These are phyloP conservation scores for Stevia rebaudiana DNA, from an alignment of 140 eudicot genomes.

Conservation along the genomic window DNA sequence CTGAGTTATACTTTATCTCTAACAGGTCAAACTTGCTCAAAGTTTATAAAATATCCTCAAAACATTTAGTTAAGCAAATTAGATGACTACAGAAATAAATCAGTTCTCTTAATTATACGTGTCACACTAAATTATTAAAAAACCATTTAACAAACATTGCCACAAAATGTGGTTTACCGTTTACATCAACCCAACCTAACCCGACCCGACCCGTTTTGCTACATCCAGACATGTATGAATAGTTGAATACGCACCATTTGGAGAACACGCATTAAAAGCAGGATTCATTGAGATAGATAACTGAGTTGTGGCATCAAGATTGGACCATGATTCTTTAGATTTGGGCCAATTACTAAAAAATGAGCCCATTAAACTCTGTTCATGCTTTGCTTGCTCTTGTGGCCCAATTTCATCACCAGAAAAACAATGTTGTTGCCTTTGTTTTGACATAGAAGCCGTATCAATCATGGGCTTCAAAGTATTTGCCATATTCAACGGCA, in stretches of 20 bases:
- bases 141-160: too few species aligned
- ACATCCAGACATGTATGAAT: background rate
- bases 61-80: background rate
- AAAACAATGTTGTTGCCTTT: too few species aligned
- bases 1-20: background rate
- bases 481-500: slow-evolving; percentile 30
- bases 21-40: background rate
- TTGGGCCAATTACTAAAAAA: slow-evolving; percentile 54
- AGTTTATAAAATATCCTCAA: background rate
- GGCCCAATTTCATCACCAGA: too few species aligned
- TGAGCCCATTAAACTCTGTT: slow-evolving; percentile 34
- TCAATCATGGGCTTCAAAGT: slow-evolving; percentile 30
- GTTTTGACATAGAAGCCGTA: slow-evolving; percentile 11
- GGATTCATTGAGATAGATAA: slow-evolving; percentile 46
- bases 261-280: slow-evolving; percentile 37
- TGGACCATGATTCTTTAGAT: slow-evolving; percentile 47
- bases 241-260: slow-evolving; percentile 36
- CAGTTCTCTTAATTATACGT: background rate
- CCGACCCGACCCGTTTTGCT: background rate
- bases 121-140: background rate
- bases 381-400: too few species aligned
- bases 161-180: too few species aligned
- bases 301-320: slow-evolving; percentile 49
- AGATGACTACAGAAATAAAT: background rate
- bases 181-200: too few species aligned